phyloP scores from a whole-genome alignment of 1,284 basidiomycete species.

The Ceratobasidium sp. region DNA sequence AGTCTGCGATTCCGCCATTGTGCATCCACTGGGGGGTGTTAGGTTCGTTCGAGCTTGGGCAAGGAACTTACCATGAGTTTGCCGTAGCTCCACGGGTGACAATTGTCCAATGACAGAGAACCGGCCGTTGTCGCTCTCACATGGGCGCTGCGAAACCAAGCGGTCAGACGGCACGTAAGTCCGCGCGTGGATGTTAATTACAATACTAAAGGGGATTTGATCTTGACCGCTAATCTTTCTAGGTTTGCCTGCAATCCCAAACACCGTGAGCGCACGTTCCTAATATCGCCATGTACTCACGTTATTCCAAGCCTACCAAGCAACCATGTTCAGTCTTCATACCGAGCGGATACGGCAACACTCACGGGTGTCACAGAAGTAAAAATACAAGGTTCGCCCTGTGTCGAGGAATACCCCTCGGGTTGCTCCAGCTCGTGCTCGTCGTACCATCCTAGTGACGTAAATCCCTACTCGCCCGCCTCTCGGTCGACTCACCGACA shows the following conservation, averaged over 20 bases:
- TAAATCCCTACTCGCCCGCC: background rate
- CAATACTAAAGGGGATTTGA: constrained; percentile 93
- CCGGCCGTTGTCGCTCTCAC: constrained; percentile 89
- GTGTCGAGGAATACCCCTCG: constrained; percentile 14
- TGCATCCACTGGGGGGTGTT: constrained; percentile 82
- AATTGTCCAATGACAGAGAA: constrained; percentile 89
- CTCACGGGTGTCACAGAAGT: constrained; percentile 91
- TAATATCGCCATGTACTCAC: background rate
- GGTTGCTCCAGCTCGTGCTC: constrained; percentile 79
- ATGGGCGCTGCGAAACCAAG: constrained; percentile 63
- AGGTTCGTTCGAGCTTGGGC: constrained; percentile 20
- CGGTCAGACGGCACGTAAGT: background rate
- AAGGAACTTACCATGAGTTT: constrained; percentile 76
- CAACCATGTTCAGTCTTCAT: background rate
- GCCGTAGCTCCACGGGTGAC: constrained; percentile 88
- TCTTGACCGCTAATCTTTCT: constrained; percentile 88
- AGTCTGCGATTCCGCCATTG: constrained; percentile 87
- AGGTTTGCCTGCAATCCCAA: constrained; percentile 64
- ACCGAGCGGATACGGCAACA: constrained; percentile 18
- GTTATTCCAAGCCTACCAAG: constrained; percentile 89
- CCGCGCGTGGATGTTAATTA: constrained; percentile 51
- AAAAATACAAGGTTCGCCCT: constrained; percentile 84
- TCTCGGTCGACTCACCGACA: constrained; percentile 70
- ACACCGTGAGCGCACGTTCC: background rate
- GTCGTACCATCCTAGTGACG: constrained; percentile 78